phyloP scores from a whole-genome alignment of 23 red algal genomes.

The Gracilaria domingensis region DNA sequence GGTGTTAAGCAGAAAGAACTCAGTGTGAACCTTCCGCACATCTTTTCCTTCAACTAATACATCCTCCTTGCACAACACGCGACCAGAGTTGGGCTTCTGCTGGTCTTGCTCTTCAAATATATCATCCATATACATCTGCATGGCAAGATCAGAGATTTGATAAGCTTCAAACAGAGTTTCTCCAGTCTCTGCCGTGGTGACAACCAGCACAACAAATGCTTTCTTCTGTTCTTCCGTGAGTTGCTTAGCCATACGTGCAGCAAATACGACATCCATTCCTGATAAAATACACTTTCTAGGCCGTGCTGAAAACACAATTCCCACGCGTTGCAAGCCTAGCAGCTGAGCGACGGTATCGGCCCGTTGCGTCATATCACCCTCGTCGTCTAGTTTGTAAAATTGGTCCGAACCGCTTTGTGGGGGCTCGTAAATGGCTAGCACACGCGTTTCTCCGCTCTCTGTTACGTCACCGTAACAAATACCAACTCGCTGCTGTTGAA shows the following conservation, averaged over 20 bases:
- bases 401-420: constrained; percentile 85
- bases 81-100: constrained; percentile 87
- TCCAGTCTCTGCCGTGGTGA: constrained; percentile 82
- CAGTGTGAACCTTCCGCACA: constrained; percentile 75
- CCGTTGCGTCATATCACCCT: constrained; percentile 55
- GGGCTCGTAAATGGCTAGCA: constrained; percentile 94
- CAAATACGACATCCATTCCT: constrained; percentile 82
- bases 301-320: constrained; percentile 84
- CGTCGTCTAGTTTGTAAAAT: constrained; percentile 65
- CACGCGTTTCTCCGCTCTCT: constrained; percentile 59
- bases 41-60: constrained; percentile 92
- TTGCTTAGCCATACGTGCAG: constrained; percentile 50
- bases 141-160: constrained; percentile 89
- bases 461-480: constrained; percentile 80
- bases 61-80: constrained; percentile 83
- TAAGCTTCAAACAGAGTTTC: constrained; percentile 92
- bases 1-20: constrained; percentile 95
- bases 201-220: constrained; percentile 89
- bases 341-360: constrained; percentile 79
- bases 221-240: constrained; percentile 60
- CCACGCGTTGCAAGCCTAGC: constrained; percentile 79
- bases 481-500: constrained; percentile 84
- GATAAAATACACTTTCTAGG: constrained; percentile 84
- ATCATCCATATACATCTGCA: constrained; percentile 77
- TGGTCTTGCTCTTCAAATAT: constrained; percentile 74